phyloP scores from a whole-genome alignment of 1,139 yeast genomes.

The Geotrichum klebahnii region DNA sequence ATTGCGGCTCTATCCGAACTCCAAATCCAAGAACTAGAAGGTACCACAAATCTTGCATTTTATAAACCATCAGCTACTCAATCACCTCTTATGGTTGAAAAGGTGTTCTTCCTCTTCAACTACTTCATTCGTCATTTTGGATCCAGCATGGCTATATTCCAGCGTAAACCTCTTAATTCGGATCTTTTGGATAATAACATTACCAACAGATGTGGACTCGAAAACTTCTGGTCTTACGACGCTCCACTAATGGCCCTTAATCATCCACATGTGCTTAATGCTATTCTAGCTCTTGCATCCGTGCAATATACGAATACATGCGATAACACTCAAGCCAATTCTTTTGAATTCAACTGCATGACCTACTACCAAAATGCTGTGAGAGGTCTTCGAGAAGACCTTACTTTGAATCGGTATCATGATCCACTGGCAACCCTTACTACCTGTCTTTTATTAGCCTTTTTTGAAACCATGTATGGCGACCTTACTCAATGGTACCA shows the following conservation, averaged over 20 bases:
- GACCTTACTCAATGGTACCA: constrained; percentile 21
- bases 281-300: constrained; percentile 15
- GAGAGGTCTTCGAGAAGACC: constrained; percentile 11
- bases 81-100: constrained; percentile 8
- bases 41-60: not conserved
- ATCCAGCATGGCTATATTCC: constrained; percentile 5
- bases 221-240: constrained; percentile 21
- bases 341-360: constrained; percentile 8
- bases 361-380: constrained; percentile 16
- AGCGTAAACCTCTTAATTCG: not conserved
- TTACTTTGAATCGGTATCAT: constrained; percentile 2
- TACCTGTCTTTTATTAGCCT: constrained; percentile 20
- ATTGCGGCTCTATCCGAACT: too few species aligned
- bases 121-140: constrained; percentile 11
- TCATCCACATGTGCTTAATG: constrained; percentile 18
- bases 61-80: not conserved
- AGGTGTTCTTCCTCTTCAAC: constrained; percentile 5
- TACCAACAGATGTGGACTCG: constrained; percentile 15
- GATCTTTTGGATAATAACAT: not conserved
- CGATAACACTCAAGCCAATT: not conserved
- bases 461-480: constrained; percentile 21
- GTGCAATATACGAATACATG: constrained; percentile 12
- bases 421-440: constrained; percentile 19
- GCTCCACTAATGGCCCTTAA: constrained; percentile 20
- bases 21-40: too few species aligned